phyloP scores from a whole-genome alignment of 1,284 basidiomycete species.

The Vanrija pseudolonga region DNA sequence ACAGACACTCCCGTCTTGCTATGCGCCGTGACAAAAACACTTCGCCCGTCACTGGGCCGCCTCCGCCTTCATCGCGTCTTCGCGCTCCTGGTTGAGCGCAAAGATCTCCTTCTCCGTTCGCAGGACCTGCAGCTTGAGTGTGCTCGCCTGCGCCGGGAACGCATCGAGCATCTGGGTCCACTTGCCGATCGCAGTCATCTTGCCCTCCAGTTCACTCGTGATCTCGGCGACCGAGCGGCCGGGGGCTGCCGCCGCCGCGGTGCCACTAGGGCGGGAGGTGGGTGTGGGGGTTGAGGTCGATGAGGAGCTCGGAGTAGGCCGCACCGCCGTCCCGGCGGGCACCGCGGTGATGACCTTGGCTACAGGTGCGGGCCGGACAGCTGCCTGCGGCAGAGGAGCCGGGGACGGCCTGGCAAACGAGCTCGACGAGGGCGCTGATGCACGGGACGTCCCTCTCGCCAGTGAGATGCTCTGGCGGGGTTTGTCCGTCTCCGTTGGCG shows the following conservation, averaged over 20 bases:
- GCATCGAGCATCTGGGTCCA: not conserved
- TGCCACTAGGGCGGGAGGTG: no score
- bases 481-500: no score
- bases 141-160: not conserved
- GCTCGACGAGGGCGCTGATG: no score
- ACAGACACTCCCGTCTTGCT: no score
- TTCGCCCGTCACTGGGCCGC: not conserved
- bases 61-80: not conserved
- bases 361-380: no score
- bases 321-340: no score
- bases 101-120: conserved; percentile 1
- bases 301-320: not conserved
- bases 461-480: no score
- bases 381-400: no score
- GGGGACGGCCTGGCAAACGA: no score
- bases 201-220: not conserved
- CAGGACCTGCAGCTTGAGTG: not conserved
- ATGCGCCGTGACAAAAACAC: no score
- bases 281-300: not conserved
- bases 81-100: not conserved
- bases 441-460: no score
- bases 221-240: not conserved
- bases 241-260: not conserved
- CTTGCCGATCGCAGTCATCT: not conserved
- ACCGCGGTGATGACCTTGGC: no score